Evolutionary conservation across 306 rosid genomes (phyloP).

Genomic region (Cyclanthera cordifolia): DNA sequence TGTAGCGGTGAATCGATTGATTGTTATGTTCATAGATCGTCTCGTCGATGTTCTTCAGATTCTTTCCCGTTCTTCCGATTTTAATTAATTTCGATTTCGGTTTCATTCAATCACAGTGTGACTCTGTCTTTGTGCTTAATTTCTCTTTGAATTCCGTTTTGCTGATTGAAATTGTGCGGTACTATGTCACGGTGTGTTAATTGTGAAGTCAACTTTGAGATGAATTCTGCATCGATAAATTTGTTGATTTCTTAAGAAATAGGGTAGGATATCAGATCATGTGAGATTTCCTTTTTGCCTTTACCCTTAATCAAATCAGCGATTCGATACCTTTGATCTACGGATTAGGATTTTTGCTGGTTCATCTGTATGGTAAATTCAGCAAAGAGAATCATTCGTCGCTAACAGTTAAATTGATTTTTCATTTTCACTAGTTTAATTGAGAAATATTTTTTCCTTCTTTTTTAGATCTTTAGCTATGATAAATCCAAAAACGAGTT

Average conservation of each 20-base stretch:
- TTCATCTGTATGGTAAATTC: neutral
- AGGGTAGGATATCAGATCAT: conserved; percentile 2
- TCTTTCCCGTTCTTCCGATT: neutral
- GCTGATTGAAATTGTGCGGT: neutral
- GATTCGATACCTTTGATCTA: conserved; percentile 1
- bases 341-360: neutral
- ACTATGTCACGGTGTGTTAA: neutral
- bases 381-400: neutral
- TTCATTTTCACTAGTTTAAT: neutral
- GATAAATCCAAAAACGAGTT: neutral
- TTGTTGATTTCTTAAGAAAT: neutral
- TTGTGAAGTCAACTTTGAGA: neutral
- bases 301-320: neutral
- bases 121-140: neutral
- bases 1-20: neutral
- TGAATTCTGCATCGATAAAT: neutral
- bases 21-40: neutral
- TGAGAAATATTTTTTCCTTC: neutral
- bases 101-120: neutral
- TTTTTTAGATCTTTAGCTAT: neutral
- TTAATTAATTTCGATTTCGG: conserved; percentile 1
- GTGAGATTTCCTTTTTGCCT: conserved; percentile 3
- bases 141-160: neutral
- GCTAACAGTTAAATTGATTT: neutral
- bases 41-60: neutral